Conservation (phyloP, 2,329 filamentous ascomycete species). For the Fusarium redolens region DNA sequence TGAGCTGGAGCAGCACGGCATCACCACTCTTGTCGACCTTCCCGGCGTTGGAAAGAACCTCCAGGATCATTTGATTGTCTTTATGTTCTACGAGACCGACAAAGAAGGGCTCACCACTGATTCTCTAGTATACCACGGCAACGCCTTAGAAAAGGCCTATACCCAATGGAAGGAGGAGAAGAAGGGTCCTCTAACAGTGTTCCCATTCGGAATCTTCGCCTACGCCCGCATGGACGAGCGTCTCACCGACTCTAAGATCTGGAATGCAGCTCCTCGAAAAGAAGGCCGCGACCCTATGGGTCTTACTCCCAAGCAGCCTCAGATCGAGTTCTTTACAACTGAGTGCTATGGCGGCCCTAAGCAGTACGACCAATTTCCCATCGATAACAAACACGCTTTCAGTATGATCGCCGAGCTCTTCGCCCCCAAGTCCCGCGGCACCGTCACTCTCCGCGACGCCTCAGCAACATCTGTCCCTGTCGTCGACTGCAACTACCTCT, state of each 20-base stretch:
- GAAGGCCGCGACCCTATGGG: slow-evolving; percentile 72
- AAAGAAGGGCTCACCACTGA: slow-evolving; percentile 66
- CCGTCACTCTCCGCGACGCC: slow-evolving; percentile 60
- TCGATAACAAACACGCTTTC: slow-evolving; percentile 65
- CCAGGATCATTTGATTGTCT: slow-evolving; percentile 63
- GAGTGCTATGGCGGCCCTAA: slow-evolving; percentile 72
- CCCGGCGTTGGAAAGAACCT: slow-evolving; percentile 64
- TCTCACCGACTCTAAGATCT: slow-evolving; percentile 64
- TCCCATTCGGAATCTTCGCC: slow-evolving; percentile 72
- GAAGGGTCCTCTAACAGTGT: slow-evolving; percentile 67
- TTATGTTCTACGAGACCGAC: slow-evolving; percentile 70
- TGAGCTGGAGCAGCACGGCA: slow-evolving; percentile 56
- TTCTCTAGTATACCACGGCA: slow-evolving; percentile 63
- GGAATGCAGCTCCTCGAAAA: slow-evolving; percentile 61
- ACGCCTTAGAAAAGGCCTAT: slow-evolving; percentile 62
- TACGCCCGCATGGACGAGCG: slow-evolving; percentile 72
- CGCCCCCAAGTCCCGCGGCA: slow-evolving; percentile 66
- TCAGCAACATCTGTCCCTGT: slow-evolving; percentile 64
- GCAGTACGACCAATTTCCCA: slow-evolving; percentile 65
- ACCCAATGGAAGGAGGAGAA: slow-evolving; percentile 68
- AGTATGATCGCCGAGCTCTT: slow-evolving; percentile 69
- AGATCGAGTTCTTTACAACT: slow-evolving; percentile 71
- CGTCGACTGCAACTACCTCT: slow-evolving; percentile 69
- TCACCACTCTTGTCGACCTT: slow-evolving; percentile 55
- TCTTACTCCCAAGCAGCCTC: slow-evolving; percentile 65